Evolutionary conservation across 257 asterid species (phyloP), one percentile per base, ranked within the genome.

Genomic region (Solanum etuberosum): DNA sequence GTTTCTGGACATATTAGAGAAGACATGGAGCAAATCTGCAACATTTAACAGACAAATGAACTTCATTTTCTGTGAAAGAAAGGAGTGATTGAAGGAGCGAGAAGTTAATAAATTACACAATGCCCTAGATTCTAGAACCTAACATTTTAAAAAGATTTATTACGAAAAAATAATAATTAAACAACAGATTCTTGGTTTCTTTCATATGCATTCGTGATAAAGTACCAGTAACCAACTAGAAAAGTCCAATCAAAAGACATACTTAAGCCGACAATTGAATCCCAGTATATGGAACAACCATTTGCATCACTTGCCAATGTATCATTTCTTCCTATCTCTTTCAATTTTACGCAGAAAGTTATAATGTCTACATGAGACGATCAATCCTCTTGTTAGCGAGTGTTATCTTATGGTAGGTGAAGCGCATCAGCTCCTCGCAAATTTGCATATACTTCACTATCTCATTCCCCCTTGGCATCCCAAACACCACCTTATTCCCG

Each of bases 21-120:
- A 93, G 77, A 93, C 93, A 86, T 93, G 92, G 86, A 97, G 98
- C 93, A 97, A 83, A 90, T 97, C 99, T 97, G 98, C 96, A 93
- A 86, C 65, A 90, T 89, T 63, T 65, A 88, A 68, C 63, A 85
- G 63, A 71, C 71, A 85, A 67, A 74, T 67, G 70, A 91, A 86
- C 6, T 32, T 43, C 77, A 54, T 48, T 83, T n/a, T 3, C n/a
- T 27, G 12, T 48, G 85, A 48, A 18, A 81, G 29, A 10, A 31
- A 48, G 20, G 85, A 81, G 29, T 48, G 67, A 48, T 9, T 15
- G 42, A 29, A 16, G 68, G 12, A 80, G 35, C 1, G 7, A 48
- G 31, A 81, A 81, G 43, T 18, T 31, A 25, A 81, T 10, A 29
- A 48, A 81, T 48, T 10, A 81, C 68, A 31, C 68, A 10, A 48